Percentiles rank a stretch among this genome's conserved stretches.
phyloP scores from a whole-genome alignment of 2,329 filamentous ascomycete species.

The Simplicillium sp. region DNA sequence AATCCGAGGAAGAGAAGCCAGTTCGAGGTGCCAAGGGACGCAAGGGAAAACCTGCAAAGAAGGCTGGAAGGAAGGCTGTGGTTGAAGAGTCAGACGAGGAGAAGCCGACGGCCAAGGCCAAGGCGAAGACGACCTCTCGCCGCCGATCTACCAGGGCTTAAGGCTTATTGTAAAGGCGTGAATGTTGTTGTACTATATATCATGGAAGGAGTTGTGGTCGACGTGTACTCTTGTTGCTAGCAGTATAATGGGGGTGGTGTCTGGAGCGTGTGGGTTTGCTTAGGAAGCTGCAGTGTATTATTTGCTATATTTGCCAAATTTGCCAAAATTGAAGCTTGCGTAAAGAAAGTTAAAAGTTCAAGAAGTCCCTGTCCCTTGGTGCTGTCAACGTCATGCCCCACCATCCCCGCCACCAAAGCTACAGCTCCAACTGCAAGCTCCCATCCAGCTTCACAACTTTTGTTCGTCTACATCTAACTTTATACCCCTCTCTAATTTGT shows the following conservation, averaged over 20 bases:
- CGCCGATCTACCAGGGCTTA: conserved; percentile 17
- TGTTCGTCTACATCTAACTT: too few species aligned
- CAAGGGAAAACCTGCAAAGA: conserved; percentile 6
- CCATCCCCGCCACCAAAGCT: conserved; percentile 3
- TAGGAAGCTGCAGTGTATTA: not conserved
- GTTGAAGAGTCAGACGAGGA: conserved; percentile 11
- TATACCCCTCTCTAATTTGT: too few species aligned
- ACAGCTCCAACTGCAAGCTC: not conserved
- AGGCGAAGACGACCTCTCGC: conserved; percentile 17
- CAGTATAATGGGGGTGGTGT: not conserved
- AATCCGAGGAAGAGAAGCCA: conserved; percentile 11
- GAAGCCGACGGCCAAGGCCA: conserved; percentile 22
- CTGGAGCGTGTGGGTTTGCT: not conserved
- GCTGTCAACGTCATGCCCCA: conserved; percentile 5
- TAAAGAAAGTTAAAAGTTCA: too few species aligned
- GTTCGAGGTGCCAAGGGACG: not conserved
- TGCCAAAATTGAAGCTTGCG: too few species aligned
- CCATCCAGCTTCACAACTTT: too few species aligned
- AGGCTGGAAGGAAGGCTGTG: conserved; percentile 11
- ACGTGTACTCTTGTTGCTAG: not conserved
- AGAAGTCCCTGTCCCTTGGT: too few species aligned
- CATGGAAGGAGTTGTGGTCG: too few species aligned
- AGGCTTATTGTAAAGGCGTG: not conserved
- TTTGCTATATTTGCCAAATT: too few species aligned
- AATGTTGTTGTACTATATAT: not conserved